Percentiles rank a stretch among this genome's conserved stretches.
These are phyloP conservation scores for Diaporthe caulivora DNA, from an alignment of 2,329 filamentous ascomycete genomes.

Conservation along the genomic window DNA sequence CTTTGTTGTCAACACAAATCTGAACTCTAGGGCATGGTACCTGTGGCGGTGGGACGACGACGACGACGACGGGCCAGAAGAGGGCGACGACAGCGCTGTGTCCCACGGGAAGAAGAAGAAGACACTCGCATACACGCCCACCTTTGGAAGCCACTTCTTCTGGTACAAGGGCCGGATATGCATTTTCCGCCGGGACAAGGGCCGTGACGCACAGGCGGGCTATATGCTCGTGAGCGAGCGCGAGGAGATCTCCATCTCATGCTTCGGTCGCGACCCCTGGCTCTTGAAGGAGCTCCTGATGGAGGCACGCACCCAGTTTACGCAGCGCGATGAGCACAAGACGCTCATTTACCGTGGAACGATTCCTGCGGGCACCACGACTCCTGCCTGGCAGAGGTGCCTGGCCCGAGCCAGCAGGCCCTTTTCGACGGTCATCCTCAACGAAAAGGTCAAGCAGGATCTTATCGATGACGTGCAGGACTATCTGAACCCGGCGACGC, in stretches of 20 bases:
- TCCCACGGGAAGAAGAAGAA: conserved; percentile 56
- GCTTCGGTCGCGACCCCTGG: conserved; percentile 71
- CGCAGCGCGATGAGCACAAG: conserved; percentile 70
- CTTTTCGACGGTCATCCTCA: conserved; percentile 75
- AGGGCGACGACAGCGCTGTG: conserved; percentile 48
- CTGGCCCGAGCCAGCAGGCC: conserved; percentile 71
- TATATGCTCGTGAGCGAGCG: conserved; percentile 61
- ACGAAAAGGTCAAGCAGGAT: conserved; percentile 69
- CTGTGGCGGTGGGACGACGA: conserved; percentile 60
- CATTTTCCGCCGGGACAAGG: conserved; percentile 66
- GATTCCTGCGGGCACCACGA: conserved; percentile 53
- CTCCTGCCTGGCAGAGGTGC: conserved; percentile 71
- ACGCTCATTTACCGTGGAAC: conserved; percentile 75
- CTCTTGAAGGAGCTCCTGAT: conserved; percentile 72
- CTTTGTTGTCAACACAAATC: conserved; percentile 74
- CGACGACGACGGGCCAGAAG: conserved; percentile 58
- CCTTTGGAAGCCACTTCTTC: conserved; percentile 76
- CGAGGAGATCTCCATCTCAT: conserved; percentile 71
- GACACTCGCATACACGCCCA: conserved; percentile 73
- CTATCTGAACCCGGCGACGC: conserved; percentile 72
- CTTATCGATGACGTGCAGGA: conserved; percentile 72
- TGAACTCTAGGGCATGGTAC: conserved; percentile 65
- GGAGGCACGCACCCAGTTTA: conserved; percentile 68
- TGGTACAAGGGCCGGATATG: conserved; percentile 72
- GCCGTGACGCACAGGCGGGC: conserved; percentile 54